Evolutionary conservation across 2,329 filamentous ascomycete species (phyloP).

Genomic region (Pseudonectria buxi): DNA sequence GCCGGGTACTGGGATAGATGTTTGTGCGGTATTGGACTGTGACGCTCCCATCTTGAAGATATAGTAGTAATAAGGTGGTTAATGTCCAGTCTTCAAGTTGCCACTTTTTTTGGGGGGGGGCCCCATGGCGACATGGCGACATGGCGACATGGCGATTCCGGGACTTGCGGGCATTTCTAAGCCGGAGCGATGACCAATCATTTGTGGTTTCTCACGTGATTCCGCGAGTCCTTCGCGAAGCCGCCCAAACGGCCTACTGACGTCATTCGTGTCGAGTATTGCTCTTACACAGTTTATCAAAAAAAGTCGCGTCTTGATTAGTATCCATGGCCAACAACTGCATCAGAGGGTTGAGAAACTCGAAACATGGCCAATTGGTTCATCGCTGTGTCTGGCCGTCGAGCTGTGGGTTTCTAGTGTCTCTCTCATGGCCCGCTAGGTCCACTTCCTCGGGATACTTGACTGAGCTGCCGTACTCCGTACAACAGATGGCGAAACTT

Average conservation of each 20-base stretch:
- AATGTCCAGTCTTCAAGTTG: conserved; percentile 4
- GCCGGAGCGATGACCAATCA: conserved; percentile 25
- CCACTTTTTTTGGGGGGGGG: conserved; percentile 11
- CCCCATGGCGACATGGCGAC: too few species aligned
- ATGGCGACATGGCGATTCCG: conserved; percentile 15
- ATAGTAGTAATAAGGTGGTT: conserved; percentile 5
- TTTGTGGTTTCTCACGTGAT: conserved; percentile 21
- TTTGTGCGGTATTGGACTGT: conserved; percentile 10
- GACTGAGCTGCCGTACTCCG: too few species aligned
- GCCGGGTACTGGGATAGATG: conserved; percentile 7
- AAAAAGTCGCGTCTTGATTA: too few species aligned
- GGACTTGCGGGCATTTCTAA: conserved; percentile 25
- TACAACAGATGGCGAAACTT: too few species aligned
- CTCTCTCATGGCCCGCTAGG: too few species aligned
- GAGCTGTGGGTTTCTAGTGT: too few species aligned
- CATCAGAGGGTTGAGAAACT: too few species aligned
- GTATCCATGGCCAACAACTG: too few species aligned
- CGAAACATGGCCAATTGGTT: too few species aligned
- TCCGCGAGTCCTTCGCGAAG: conserved; percentile 16
- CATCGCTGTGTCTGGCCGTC: too few species aligned
- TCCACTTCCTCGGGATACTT: too few species aligned
- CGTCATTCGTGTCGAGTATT: conserved; percentile 14
- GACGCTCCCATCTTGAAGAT: conserved; percentile 12
- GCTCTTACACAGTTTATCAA: too few species aligned
- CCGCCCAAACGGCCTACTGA: conserved; percentile 12